Evolutionary conservation across 352 stramenopile species (phyloP), one percentile per base, ranked within the genome.

Genomic region (Phytophthora pini): DNA sequence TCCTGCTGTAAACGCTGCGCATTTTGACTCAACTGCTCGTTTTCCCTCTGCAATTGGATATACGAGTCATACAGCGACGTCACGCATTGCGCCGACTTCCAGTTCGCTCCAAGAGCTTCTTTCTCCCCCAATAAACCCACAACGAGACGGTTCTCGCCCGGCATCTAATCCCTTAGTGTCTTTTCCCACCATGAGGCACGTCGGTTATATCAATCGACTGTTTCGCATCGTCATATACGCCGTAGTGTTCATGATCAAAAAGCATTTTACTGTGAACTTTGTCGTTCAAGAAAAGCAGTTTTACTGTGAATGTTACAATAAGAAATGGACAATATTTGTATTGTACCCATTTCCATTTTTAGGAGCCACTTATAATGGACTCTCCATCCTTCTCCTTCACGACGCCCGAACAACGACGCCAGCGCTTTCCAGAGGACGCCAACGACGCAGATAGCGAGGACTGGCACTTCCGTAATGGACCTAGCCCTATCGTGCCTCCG

Each of bases 41-140:
- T 72, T 11, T 47, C 79, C 22, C 78, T 69, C 63, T 92, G 77
- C 27, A 91, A 34, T 38, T 82, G 71, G 12, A 87, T 74, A 59
- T 88, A 90, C 56, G 85, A 83, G 49, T 93, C 83, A 61, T 89
- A 92, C 15, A 93, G 81, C 40, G 83, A 90, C 15, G 78, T 90
- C 40, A 92, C 82, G 40, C 82, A 90, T 20, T 90, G 79, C 40
- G 79, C 84, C 56, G 81, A 90, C 66, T 87, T 83, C 84, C 81
- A 92, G 53, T 92, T 82, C 8, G 72, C 65, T 2, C 66, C 58
- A 2, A 90, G 56, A 9, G 31, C 32, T 22, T 77, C 63, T 47
- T 64, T 39, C n/a, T 66, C 41, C 17, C 51, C 59, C 12, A 50
- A 17, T 13, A 56, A 17, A 7, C 32, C 51, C 8, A 36, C 31